A percentile compares a stretch with the other conserved stretches of the same genome.
phyloP scores from a whole-genome alignment of 495 filamentous ascomycete species.

The Daldinia loculata region DNA sequence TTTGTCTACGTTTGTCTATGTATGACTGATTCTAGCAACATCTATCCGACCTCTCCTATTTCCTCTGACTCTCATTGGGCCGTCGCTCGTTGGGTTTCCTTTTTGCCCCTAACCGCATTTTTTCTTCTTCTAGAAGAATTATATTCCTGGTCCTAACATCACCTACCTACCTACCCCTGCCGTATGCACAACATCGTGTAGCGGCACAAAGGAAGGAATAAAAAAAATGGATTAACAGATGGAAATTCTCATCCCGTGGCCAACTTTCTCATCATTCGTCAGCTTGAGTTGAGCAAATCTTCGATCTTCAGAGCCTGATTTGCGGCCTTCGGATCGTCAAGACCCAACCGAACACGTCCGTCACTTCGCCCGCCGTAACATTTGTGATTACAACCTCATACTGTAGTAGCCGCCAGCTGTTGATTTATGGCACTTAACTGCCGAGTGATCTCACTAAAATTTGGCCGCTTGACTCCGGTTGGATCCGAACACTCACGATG shows the following conservation, averaged over 20 bases:
- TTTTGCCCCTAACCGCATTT: constrained; percentile 13
- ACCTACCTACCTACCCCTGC: constrained; percentile 25
- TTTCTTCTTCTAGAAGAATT: constrained; percentile 5
- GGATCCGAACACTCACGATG: constrained; percentile 29
- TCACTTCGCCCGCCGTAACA: constrained; percentile 18
- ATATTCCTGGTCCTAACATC: constrained; percentile 7
- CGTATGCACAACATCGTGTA: constrained; percentile 14
- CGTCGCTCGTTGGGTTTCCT: constrained; percentile 1
- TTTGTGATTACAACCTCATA: constrained; percentile 20
- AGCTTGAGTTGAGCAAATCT: neutral
- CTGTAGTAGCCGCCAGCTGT: constrained; percentile 15
- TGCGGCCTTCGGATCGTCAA: neutral
- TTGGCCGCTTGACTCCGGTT: constrained; percentile 20
- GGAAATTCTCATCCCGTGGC: neutral
- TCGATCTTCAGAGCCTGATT: neutral
- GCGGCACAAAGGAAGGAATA: neutral
- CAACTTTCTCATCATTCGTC: neutral
- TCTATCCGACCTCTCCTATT: neutral
- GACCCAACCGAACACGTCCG: constrained; percentile 15
- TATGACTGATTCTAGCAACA: neutral
- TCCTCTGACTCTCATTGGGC: constrained; percentile 11
- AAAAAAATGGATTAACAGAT: neutral
- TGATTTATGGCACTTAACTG: constrained; percentile 35
- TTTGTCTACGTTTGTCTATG: neutral
- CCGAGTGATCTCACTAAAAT: constrained; percentile 38